These are phyloP conservation scores for Echium plantagineum DNA, from an alignment of 257 asterid genomes.

Conservation along the genomic window DNA sequence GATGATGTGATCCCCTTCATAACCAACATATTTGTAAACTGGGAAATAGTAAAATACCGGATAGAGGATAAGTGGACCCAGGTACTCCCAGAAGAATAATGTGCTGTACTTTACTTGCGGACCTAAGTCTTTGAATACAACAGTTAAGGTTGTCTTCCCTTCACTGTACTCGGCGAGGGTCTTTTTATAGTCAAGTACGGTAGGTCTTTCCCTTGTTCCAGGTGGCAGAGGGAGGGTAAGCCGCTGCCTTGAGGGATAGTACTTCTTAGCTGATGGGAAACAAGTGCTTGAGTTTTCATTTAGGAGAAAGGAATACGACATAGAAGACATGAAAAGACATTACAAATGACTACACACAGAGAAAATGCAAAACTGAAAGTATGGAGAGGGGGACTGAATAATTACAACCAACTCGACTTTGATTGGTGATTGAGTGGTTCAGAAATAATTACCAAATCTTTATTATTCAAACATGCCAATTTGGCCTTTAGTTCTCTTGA, in stretches of 20 bases:
- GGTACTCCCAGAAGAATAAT: slow-evolving; percentile 82
- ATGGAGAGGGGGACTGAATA: neutral
- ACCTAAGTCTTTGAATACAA: slow-evolving; percentile 89
- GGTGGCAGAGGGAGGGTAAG: slow-evolving; percentile 66
- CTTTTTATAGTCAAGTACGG: slow-evolving; percentile 59
- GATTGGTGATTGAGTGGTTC: neutral
- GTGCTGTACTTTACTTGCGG: slow-evolving; percentile 87
- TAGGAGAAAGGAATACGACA: neutral
- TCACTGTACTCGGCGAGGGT: slow-evolving; percentile 57
- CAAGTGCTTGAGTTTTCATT: neutral
- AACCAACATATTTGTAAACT: slow-evolving; percentile 54
- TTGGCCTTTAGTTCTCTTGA: neutral
- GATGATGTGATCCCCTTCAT: slow-evolving; percentile 50
- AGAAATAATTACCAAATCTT: neutral
- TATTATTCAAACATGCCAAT: neutral
- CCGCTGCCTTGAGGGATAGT: slow-evolving; percentile 79
- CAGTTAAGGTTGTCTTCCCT: slow-evolving; percentile 40
- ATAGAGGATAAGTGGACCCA: slow-evolving; percentile 82
- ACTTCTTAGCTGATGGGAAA: slow-evolving; percentile 50
- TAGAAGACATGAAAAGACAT: neutral
- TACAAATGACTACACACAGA: neutral
- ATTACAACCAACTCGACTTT: neutral
- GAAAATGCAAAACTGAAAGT: neutral
- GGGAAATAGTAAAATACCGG: slow-evolving; percentile 74
- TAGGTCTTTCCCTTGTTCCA: slow-evolving; percentile 73